phyloP scores from a whole-genome alignment of 495 filamentous ascomycete genomes.

The Neurospora cerealis region DNA sequence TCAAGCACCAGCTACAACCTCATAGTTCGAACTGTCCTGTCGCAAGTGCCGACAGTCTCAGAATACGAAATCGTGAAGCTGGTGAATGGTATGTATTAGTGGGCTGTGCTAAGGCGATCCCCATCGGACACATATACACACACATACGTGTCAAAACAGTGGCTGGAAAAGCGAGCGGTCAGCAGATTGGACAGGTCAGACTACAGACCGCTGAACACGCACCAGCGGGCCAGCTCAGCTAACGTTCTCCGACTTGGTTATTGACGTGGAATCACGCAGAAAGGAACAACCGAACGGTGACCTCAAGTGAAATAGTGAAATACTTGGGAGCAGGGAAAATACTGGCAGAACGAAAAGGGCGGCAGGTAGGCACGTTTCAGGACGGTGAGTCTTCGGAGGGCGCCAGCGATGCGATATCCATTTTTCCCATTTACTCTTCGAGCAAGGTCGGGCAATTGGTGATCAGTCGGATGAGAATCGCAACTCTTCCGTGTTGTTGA shows the following conservation, averaged over 20 bases:
- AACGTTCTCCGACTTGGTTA: neutral
- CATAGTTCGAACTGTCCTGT: neutral
- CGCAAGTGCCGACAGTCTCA: neutral
- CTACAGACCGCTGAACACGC: neutral
- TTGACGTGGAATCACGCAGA: neutral
- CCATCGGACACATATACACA: neutral
- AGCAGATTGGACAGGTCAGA: neutral
- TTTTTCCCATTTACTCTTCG: neutral
- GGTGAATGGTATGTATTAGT: neutral
- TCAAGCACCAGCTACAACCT: neutral
- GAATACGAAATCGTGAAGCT: neutral
- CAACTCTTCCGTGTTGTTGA: neutral
- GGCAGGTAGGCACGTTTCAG: neutral
- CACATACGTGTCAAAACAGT: neutral
- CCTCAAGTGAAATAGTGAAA: neutral
- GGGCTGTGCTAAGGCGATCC: neutral
- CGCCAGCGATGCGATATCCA: neutral
- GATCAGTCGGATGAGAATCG: neutral
- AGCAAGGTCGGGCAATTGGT: neutral
- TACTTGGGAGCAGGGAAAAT: neutral
- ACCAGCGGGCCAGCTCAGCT: neutral
- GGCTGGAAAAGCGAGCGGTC: neutral
- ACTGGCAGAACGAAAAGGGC: neutral
- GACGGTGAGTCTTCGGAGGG: neutral
- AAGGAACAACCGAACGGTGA: neutral